Percentiles rank a stretch among this genome's conserved stretches.
phyloP scores from a whole-genome alignment of 2,329 filamentous ascomycete species.

The Diaporthe sp. region DNA sequence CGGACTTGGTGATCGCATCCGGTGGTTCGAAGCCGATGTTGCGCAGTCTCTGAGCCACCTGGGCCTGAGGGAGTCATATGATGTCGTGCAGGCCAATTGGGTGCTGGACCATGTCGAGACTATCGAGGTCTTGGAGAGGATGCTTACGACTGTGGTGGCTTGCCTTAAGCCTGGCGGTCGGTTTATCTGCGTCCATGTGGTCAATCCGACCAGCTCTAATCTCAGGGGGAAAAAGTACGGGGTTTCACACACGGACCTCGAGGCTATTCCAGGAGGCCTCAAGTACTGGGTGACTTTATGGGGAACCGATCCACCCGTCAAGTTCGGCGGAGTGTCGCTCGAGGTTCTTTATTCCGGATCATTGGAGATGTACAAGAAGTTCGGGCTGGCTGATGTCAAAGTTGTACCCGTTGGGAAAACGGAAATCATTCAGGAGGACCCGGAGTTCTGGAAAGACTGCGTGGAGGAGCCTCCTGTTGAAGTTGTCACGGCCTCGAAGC shows the following conservation, averaged over 20 bases:
- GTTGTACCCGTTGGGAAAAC: conserved; percentile 14
- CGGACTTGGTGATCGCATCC: conserved; percentile 28
- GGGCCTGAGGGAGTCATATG: conserved; percentile 32
- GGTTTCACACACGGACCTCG: background rate
- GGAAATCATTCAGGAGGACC: background rate
- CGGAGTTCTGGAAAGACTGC: conserved; percentile 10
- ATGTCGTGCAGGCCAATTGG: conserved; percentile 38
- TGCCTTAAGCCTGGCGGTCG: conserved; percentile 37
- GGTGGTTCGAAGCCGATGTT: conserved; percentile 35
- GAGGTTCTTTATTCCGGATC: conserved; percentile 31
- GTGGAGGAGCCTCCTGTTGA: background rate
- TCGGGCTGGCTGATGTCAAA: conserved; percentile 25
- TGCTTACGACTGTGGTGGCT: conserved; percentile 33
- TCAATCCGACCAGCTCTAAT: conserved; percentile 19
- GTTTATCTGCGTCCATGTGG: conserved; percentile 34
- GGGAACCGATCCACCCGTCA: conserved; percentile 18
- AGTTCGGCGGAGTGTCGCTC: conserved; percentile 29
- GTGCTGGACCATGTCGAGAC: conserved; percentile 35
- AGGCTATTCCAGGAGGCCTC: background rate
- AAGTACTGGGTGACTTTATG: conserved; percentile 27
- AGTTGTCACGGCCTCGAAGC: conserved; percentile 8
- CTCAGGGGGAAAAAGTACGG: background rate
- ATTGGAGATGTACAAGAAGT: conserved; percentile 25
- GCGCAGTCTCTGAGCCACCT: conserved; percentile 31
- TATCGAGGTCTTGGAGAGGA: conserved; percentile 32